Evolutionary conservation across 2,329 filamentous ascomycete genomes (phyloP).

Genomic region (Knufia fluminis): DNA sequence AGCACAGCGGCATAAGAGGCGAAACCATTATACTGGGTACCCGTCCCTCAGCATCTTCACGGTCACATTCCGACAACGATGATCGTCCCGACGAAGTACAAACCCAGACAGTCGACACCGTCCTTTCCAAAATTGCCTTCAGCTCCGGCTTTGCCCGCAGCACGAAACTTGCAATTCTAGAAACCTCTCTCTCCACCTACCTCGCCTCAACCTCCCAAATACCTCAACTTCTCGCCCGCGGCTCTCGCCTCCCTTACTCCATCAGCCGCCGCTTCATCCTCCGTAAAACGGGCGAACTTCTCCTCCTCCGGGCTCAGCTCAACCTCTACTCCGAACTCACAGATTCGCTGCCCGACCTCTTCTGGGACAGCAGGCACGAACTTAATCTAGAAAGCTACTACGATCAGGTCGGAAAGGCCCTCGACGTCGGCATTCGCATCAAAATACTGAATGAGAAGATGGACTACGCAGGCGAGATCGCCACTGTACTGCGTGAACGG

Average conservation of each 20-base stretch:
- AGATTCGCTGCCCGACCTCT: slow-evolving; percentile 87
- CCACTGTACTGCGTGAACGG: slow-evolving; percentile 75
- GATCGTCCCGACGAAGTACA: slow-evolving; percentile 19
- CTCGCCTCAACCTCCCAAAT: slow-evolving; percentile 80
- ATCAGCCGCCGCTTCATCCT: slow-evolving; percentile 63
- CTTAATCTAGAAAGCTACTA: slow-evolving; percentile 90
- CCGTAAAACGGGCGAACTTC: slow-evolving; percentile 84
- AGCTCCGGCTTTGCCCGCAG: slow-evolving; percentile 86
- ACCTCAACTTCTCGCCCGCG: slow-evolving; percentile 64
- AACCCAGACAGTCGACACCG: slow-evolving; percentile 43
- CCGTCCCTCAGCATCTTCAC: slow-evolving; percentile 33
- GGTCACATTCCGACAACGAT: slow-evolving; percentile 7
- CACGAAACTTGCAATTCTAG: slow-evolving; percentile 87
- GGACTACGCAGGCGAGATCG: slow-evolving; percentile 95
- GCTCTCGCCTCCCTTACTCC: slow-evolving; percentile 53
- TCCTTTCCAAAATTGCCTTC: slow-evolving; percentile 90
- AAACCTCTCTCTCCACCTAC: slow-evolving; percentile 71
- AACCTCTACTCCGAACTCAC: slow-evolving; percentile 97
- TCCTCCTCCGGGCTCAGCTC: slow-evolving; percentile 79
- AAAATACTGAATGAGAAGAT: slow-evolving; percentile 91
- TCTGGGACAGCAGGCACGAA: slow-evolving; percentile 88
- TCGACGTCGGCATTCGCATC: slow-evolving; percentile 88
- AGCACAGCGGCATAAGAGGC: slow-evolving; percentile 69
- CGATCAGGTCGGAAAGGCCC: slow-evolving; percentile 77
- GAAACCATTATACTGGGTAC: slow-evolving; percentile 87